Base-by-base conservation (phyloP, 2,329 filamentous ascomycete genomes). In the Pestalotiopsis sp. region DNA sequence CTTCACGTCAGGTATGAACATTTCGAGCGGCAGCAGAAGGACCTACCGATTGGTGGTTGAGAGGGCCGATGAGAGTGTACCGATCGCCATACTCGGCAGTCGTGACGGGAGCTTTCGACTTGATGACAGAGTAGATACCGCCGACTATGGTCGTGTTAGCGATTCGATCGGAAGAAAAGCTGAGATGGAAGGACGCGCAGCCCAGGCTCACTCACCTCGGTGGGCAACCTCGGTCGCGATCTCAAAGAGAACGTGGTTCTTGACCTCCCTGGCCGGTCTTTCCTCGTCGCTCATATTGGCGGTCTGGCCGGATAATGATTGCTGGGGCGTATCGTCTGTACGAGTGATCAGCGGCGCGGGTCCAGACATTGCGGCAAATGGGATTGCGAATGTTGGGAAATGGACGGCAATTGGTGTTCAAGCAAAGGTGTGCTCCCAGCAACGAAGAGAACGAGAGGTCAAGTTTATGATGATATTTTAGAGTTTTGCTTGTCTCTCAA, bases 51-150 rank as follows among this genome's bases (percentile, higher is more conserved):
- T 91, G 88, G 78, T 92, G 91, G 82, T 98, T 98, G 78, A 97
- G 90, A 68, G 96, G 96, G 1, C 96, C 96, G 79, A 99, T 94
- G 72, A 98, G 88, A 35, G 94, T 97, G 82, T 99, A 99, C 73
- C 94, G 90, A 69, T 97, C 94, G 81, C 96, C 96, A 96, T 98
- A 99, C 81, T 99, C 96, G 70, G 94, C 94, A 0, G 95, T 98
- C 57, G 96, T 98, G 70, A 98, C 96, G 64, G 96, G 95, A 48
- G 96, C 95, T 82, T 99, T 99, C 70, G 96, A 99, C 82, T 99
- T 99, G 82, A 99, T 91, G 72, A 99, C 96, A 17, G 95, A 98
- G 86, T 99, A 99, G 83, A 99, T 99, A 75, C 96, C 96, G 77
- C 96, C 96, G 70, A 99, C 96, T 97, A 68, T 65, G 4, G 40